These are phyloP conservation scores for Neonectria faginata DNA, from an alignment of 2,329 filamentous ascomycete genomes.

Conservation along the genomic window DNA sequence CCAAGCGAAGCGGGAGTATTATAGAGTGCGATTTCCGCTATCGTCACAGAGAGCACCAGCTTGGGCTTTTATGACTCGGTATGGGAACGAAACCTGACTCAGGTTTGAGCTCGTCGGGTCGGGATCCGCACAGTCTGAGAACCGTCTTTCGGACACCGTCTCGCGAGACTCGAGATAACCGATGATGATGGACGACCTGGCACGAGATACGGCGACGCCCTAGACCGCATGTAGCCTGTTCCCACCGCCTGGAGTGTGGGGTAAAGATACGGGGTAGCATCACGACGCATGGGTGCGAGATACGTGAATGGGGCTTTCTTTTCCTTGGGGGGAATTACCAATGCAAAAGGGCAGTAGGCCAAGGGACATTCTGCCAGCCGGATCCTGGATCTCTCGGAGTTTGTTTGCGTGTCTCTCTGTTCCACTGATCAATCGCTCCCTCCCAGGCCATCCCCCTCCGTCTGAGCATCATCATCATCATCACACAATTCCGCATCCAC, in stretches of 20 bases:
- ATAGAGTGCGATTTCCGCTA: not conserved
- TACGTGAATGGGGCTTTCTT: conserved; percentile 1
- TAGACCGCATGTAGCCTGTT: conserved; percentile 22
- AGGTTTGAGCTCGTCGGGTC: not conserved
- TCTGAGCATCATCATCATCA: not conserved
- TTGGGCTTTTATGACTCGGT: not conserved
- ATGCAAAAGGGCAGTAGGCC: not conserved
- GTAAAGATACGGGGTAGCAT: conserved; percentile 28
- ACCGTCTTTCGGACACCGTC: conserved; percentile 17
- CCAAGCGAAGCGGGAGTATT: not conserved
- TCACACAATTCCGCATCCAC: not conserved
- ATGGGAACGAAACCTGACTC: not conserved
- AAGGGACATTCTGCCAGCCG: not conserved
- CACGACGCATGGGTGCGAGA: conserved; percentile 9
- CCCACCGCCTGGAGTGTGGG: conserved; percentile 15
- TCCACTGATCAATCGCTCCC: not conserved
- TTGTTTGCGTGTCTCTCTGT: not conserved
- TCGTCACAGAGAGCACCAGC: not conserved
- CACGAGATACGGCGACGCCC: conserved; percentile 16
- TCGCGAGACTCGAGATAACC: conserved; percentile 14
- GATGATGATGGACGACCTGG: not conserved
- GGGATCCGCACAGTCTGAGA: conserved; percentile 22
- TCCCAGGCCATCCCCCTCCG: not conserved
- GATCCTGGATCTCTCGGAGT: not conserved
- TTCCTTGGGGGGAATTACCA: not conserved